A percentile compares a stretch with the other conserved stretches of the same genome.
Conservation (phyloP, 116 monocot genomes). For the Phalaenopsis hybrid region DNA sequence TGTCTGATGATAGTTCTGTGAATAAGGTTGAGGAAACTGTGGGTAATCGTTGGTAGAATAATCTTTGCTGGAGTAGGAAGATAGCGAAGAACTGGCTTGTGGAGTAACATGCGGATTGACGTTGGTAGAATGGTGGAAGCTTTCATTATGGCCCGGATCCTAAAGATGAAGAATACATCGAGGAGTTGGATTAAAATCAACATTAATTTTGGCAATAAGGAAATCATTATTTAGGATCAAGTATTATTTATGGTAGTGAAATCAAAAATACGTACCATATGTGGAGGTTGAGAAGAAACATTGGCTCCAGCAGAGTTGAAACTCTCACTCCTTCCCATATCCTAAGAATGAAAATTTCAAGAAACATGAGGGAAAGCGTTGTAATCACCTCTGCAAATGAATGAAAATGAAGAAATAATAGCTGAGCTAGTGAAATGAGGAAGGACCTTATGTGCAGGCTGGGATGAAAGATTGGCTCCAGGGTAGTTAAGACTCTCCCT, state of each 20-base stretch:
- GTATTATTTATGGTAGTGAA: not conserved
- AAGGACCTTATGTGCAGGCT: conserved; percentile 28
- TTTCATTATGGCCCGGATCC: conserved; percentile 20
- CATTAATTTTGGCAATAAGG: not conserved
- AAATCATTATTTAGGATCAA: not conserved
- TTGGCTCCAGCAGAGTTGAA: conserved; percentile 12
- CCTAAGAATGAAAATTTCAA: conserved; percentile 6
- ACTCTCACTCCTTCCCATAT: conserved; percentile 17
- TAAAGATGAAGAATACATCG: not conserved
- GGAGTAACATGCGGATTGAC: conserved; percentile 14
- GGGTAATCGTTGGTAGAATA: conserved; percentile 33
- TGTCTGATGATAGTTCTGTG: conserved; percentile 29
- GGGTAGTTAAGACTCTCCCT: conserved; percentile 23
- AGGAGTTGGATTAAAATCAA: not conserved
- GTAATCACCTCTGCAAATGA: not conserved
- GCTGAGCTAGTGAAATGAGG: not conserved
- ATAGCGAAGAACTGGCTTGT: conserved; percentile 18
- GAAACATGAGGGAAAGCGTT: not conserved
- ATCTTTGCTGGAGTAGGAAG: conserved; percentile 37
- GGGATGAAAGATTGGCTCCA: conserved; percentile 22
- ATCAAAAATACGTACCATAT: not conserved
- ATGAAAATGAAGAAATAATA: not conserved
- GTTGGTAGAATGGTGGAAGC: conserved; percentile 21
- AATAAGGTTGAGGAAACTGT: conserved; percentile 27
- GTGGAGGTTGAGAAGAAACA: not conserved